A percentile compares a stretch with the other conserved stretches of the same genome.
phyloP scores from a whole-genome alignment of 2,329 filamentous ascomycete genomes.

The Aspergillus puulaauensis region DNA sequence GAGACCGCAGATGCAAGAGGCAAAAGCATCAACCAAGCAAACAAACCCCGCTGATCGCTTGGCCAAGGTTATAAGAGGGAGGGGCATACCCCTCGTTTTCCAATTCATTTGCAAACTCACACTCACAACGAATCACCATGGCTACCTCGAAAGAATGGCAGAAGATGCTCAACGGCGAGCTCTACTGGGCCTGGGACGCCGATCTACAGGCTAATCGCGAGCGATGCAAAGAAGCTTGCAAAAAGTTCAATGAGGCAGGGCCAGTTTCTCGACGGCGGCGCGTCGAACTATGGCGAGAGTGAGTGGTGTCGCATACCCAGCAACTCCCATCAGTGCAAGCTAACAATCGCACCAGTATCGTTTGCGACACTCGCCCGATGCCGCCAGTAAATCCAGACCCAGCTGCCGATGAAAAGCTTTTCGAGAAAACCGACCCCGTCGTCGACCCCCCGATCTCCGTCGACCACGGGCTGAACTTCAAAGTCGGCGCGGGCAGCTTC shows the following conservation, averaged over 20 bases:
- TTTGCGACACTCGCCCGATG: constrained; percentile 23
- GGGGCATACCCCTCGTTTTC: not conserved
- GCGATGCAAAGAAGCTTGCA: constrained; percentile 27
- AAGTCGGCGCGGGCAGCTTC: constrained; percentile 50
- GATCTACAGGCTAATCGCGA: constrained; percentile 27
- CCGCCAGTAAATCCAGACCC: constrained; percentile 20
- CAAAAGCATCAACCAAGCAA: not conserved
- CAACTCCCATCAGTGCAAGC: too few species aligned
- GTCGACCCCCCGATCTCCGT: constrained; percentile 63
- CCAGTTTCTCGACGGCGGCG: constrained; percentile 21
- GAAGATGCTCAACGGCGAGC: constrained; percentile 30
- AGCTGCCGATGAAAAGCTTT: constrained; percentile 22
- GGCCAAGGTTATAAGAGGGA: not conserved
- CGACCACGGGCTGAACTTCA: constrained; percentile 67
- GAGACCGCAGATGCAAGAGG: not conserved
- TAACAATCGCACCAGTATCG: constrained; percentile 16
- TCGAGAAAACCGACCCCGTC: constrained; percentile 43
- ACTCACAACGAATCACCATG: constrained; percentile 6
- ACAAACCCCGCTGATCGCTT: not conserved
- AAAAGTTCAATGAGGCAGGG: constrained; percentile 26
- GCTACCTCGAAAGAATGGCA: constrained; percentile 27
- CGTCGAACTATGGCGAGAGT: constrained; percentile 29
- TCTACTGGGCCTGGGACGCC: constrained; percentile 27
- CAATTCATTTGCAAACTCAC: not conserved
- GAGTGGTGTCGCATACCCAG: not conserved